Evolutionary conservation across 805 yeast genomes (phyloP), one percentile per base, ranked within the genome.

Genomic region (Kurtzmaniella fragi): DNA sequence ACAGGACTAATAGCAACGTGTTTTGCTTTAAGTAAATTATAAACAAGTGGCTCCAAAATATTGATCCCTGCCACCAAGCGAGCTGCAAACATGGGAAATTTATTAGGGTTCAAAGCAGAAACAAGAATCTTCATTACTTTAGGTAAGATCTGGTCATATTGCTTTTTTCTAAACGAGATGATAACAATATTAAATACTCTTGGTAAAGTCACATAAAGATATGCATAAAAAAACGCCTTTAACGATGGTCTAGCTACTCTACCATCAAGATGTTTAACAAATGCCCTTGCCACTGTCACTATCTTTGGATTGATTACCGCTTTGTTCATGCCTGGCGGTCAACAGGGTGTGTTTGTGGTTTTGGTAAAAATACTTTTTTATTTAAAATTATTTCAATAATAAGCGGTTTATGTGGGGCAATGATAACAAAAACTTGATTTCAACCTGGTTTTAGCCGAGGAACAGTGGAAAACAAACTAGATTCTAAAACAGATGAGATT

Each of bases 51-150:
- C 17, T 62, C 67, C 17, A 62, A 43, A 2, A 56, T 31, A 37
- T 62, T 62, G 43, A 62, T 61, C 0, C 56, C 52, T 25, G 58
- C 66, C 31, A 63, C 50, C 39, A 65, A 43, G 27, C 45, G 48
- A 23, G 61, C 67, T 13, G 64, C 57, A 39, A 64, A 58, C 40
- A 53, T 46, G 10, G 71, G 71, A 49, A 65, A 62, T 41, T 59
- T 62, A 27, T 41, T 43, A 7, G 57, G 56, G 38, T 58, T 61
- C 16, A 57, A 42, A 5, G 64, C 69, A 16, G 45, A 50, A 14
- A 38, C 26, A 20, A 61, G 28, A 3, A 52, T 43, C 29, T 52
- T 50, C 25, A 30, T 10, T 11, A 54, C 37, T 34, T 59, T 17
- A 5, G 56, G 49, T 6, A 46, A 23, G 3, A 50, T 33, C n/a